phyloP scores from a whole-genome alignment of 352 stramenopile genomes.

The Globisporangium cystogenes region DNA sequence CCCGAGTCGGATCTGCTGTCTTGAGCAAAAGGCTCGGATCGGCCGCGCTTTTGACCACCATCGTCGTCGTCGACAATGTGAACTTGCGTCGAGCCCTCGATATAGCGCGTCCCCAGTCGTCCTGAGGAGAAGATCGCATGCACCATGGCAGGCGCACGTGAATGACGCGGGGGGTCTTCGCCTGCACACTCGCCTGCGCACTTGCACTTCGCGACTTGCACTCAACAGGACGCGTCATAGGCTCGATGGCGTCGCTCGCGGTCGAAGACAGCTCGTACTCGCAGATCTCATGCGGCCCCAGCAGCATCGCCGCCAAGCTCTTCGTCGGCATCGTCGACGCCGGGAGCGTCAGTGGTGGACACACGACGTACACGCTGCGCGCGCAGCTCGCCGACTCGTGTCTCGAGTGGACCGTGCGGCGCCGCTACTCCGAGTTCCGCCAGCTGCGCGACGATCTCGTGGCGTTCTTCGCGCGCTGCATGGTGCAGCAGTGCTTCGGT shows the following conservation, averaged over 20 bases:
- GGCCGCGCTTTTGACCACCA: no score
- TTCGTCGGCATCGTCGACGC: conserved; percentile 32
- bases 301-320: conserved; percentile 45
- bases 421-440: conserved; percentile 71
- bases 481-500: conserved; percentile 61
- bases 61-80: no score
- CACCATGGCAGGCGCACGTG: no score
- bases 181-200: neutral
- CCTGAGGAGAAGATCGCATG: no score
- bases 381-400: conserved; percentile 30
- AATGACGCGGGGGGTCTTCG: no score
- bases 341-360: conserved; percentile 9
- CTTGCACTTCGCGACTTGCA: neutral
- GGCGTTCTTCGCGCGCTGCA: conserved; percentile 34
- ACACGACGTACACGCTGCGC: conserved; percentile 44
- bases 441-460: conserved; percentile 42
- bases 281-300: conserved; percentile 42
- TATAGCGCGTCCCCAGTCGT: no score
- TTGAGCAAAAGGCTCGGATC: no score
- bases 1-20: no score
- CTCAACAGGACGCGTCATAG: no score
- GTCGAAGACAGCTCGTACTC: conserved; percentile 25
- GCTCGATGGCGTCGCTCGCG: neutral
- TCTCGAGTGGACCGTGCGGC: conserved; percentile 54
- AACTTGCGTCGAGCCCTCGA: no score